A percentile compares a stretch with the other conserved stretches of the same genome.
phyloP scores from a whole-genome alignment of 352 stramenopile genomes.

The Phytophthora crassamura region DNA sequence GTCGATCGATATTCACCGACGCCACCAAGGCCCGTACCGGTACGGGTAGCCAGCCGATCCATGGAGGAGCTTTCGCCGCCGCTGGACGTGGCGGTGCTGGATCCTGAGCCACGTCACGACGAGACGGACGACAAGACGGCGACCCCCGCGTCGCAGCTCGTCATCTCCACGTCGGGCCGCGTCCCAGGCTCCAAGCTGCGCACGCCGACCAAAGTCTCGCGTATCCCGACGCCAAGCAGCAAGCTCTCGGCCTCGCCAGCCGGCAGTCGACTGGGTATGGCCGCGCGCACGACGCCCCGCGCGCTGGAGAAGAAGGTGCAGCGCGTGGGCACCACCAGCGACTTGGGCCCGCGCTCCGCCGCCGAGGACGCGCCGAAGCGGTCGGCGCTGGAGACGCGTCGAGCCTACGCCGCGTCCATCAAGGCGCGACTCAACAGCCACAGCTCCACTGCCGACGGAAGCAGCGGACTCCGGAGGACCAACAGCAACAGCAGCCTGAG shows the following conservation, averaged over 20 bases:
- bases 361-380: slow-evolving; percentile 26
- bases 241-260: slow-evolving; percentile 13
- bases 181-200: slow-evolving; percentile 31
- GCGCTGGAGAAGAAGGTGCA: slow-evolving; percentile 48
- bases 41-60: not conserved
- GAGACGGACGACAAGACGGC: slow-evolving; percentile 19
- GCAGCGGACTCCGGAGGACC: slow-evolving; percentile 27
- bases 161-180: slow-evolving; percentile 22
- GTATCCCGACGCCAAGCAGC: slow-evolving; percentile 29
- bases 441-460: slow-evolving; percentile 19
- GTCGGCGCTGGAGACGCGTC: slow-evolving; percentile 36
- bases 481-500: slow-evolving; percentile 44
- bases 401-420: slow-evolving; percentile 33
- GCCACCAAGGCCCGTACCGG: not conserved
- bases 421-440: slow-evolving; percentile 15
- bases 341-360: slow-evolving; percentile 10
- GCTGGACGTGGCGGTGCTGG: slow-evolving; percentile 11
- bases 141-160: slow-evolving; percentile 30
- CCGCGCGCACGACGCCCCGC: slow-evolving; percentile 43
- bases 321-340: slow-evolving; percentile 31
- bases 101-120: slow-evolving; percentile 14
- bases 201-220: slow-evolving; percentile 33
- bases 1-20: slow-evolving; percentile 3
- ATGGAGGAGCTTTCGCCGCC: not conserved
- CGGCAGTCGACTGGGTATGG: slow-evolving; percentile 49